phyloP scores from a whole-genome alignment of 805 yeast genomes.

The Starmera quercuum region DNA sequence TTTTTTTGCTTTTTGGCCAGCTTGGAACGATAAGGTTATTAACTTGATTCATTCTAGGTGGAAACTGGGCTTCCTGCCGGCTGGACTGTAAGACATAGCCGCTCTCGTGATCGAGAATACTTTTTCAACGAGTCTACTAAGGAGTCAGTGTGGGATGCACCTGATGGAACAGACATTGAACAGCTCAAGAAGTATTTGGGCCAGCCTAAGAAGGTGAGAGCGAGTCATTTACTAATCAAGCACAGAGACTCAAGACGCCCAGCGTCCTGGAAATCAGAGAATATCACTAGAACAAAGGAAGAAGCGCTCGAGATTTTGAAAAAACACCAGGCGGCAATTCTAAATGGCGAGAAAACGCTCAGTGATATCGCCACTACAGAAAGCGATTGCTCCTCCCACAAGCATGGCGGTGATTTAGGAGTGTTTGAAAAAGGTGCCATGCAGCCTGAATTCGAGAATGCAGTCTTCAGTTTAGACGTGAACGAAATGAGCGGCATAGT shows the following conservation, averaged over 20 bases:
- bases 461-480: conserved; percentile 71
- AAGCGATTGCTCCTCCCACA: conserved; percentile 83
- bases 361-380: conserved; percentile 72
- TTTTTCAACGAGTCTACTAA: conserved; percentile 63
- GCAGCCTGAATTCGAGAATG: conserved; percentile 93
- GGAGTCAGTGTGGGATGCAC: conserved; percentile 87
- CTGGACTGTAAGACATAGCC: conserved; percentile 78
- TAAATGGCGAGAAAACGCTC: conserved; percentile 58
- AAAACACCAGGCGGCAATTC: conserved; percentile 48
- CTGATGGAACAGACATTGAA: conserved; percentile 66
- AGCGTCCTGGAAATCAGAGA: conserved; percentile 78
- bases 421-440: conserved; percentile 82
- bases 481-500: conserved; percentile 81
- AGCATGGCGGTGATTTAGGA: conserved; percentile 90
- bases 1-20: too few relatives aligned
- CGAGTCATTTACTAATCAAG: conserved; percentile 76
- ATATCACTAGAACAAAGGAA: conserved; percentile 72
- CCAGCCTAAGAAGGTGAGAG: conserved; percentile 65
- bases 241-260: conserved; percentile 84
- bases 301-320: conserved; percentile 67
- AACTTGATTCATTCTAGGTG: neutral
- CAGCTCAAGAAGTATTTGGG: conserved; percentile 50
- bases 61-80: conserved; percentile 75
- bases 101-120: conserved; percentile 79
- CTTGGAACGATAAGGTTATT: too few relatives aligned